Conservation (phyloP, 306 rosid species). For the Hippophae rhamnoides region DNA sequence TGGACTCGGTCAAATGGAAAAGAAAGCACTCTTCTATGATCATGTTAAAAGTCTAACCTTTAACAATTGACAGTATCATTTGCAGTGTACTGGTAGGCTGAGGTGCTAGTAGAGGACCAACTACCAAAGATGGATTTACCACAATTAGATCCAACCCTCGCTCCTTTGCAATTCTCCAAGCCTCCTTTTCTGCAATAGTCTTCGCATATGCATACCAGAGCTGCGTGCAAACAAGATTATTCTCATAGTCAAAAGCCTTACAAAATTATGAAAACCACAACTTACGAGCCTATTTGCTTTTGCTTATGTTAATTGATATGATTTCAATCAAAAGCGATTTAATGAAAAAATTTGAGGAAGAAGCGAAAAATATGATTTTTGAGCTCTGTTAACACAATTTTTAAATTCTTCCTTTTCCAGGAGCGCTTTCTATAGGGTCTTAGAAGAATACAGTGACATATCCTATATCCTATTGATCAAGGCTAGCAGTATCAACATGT, state of each 20-base stretch:
- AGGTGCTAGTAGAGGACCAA: conserved; percentile 76
- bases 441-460: no score
- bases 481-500: no score
- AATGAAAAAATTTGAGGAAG: no score
- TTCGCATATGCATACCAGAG: conserved; percentile 88
- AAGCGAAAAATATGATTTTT: no score
- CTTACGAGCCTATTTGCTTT: no score
- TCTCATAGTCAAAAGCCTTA: background rate
- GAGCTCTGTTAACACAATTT: no score
- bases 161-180: conserved; percentile 58
- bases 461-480: no score
- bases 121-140: conserved; percentile 66
- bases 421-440: no score
- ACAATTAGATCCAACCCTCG: conserved; percentile 57
- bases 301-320: no score
- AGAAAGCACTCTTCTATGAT: background rate
- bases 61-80: conserved; percentile 36
- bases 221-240: conserved; percentile 29
- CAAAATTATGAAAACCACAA: background rate
- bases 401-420: no score
- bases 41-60: conserved; percentile 28
- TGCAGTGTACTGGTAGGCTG: conserved; percentile 65
- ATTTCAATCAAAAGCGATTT: no score
- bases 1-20: no score
- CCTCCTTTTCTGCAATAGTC: conserved; percentile 65